A percentile compares a stretch with the other conserved stretches of the same genome.
Evolutionary conservation across 2,329 filamentous ascomycete species (phyloP).

Genomic region (Diaporthe capsici): DNA sequence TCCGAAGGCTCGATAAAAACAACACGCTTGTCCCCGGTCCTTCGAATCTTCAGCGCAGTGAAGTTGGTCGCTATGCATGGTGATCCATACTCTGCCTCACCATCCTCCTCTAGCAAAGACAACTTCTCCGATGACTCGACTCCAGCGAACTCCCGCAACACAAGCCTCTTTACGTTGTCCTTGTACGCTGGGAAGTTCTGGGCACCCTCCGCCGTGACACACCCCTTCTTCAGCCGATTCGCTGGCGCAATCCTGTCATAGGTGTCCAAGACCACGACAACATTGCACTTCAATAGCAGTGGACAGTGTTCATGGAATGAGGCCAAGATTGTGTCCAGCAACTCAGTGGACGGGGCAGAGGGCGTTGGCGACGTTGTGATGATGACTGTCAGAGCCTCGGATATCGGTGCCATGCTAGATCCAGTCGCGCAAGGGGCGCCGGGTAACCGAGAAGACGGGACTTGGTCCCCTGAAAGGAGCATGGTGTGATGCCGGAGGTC

Average conservation of each 20-base stretch:
- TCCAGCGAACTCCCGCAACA: constrained; percentile 50
- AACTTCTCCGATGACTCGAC: background rate
- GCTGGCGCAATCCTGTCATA: constrained; percentile 61
- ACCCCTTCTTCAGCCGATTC: constrained; percentile 67
- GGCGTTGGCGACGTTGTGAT: constrained; percentile 70
- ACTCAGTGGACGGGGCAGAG: constrained; percentile 66
- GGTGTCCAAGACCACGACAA: constrained; percentile 67
- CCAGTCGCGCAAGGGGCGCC: constrained; percentile 28
- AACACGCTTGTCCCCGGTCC: constrained; percentile 54
- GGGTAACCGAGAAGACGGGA: background rate
- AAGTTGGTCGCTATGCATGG: constrained; percentile 46
- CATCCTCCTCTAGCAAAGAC: constrained; percentile 43
- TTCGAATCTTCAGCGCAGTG: constrained; percentile 54
- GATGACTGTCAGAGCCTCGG: constrained; percentile 57
- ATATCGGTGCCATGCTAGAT: constrained; percentile 14
- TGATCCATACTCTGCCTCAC: constrained; percentile 64
- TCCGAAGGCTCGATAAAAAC: constrained; percentile 63
- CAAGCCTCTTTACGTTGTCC: constrained; percentile 59
- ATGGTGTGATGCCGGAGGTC: background rate
- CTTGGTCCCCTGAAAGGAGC: background rate
- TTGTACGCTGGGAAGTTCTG: constrained; percentile 60
- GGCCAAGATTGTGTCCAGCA: constrained; percentile 61
- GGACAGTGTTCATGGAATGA: constrained; percentile 62
- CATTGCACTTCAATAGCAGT: constrained; percentile 56
- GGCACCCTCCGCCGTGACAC: constrained; percentile 62